These are phyloP conservation scores for Candida sp. DNA, from an alignment of 1,139 yeast species.

Conservation along the genomic window DNA sequence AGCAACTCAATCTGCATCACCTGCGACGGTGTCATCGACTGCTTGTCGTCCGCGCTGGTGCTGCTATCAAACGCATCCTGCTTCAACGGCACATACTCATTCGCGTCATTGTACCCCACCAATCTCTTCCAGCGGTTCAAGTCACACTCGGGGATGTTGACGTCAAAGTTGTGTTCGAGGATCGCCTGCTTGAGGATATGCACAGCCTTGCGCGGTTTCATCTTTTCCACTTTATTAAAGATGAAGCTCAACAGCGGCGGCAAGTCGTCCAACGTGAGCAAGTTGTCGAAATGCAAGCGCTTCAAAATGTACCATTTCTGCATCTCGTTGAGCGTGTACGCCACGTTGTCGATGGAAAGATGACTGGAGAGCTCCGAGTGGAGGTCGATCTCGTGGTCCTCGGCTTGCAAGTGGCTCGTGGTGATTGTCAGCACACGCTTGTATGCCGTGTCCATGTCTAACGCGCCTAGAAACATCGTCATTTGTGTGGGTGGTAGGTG, in stretches of 20 bases:
- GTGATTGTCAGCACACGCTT: not conserved
- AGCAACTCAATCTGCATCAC: not conserved
- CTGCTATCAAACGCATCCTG: not conserved
- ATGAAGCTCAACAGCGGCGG: constrained; percentile 39
- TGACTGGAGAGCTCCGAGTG: constrained; percentile 23
- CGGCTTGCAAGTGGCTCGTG: constrained; percentile 12
- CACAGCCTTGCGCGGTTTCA: constrained; percentile 44
- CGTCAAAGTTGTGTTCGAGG: constrained; percentile 48
- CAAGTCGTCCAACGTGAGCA: constrained; percentile 30
- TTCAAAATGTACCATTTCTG: constrained; percentile 30
- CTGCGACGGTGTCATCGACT: not conserved
- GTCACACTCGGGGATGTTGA: constrained; percentile 49
- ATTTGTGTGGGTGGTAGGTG: not conserved
- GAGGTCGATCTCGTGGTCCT: constrained; percentile 23
- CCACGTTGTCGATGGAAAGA: constrained; percentile 28
- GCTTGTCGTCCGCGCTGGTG: not conserved
- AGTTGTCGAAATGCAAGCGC: constrained; percentile 28
- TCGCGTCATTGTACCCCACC: constrained; percentile 9
- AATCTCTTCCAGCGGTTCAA: constrained; percentile 24
- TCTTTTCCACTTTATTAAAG: constrained; percentile 38
- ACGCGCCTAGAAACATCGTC: not conserved
- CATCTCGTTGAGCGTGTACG: constrained; percentile 23
- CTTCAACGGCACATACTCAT: not conserved
- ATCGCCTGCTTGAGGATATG: constrained; percentile 43
- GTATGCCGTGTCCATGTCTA: not conserved